These are phyloP conservation scores for Colletotrichum salicis DNA, from an alignment of 2,329 filamentous ascomycete species.

Conservation along the genomic window DNA sequence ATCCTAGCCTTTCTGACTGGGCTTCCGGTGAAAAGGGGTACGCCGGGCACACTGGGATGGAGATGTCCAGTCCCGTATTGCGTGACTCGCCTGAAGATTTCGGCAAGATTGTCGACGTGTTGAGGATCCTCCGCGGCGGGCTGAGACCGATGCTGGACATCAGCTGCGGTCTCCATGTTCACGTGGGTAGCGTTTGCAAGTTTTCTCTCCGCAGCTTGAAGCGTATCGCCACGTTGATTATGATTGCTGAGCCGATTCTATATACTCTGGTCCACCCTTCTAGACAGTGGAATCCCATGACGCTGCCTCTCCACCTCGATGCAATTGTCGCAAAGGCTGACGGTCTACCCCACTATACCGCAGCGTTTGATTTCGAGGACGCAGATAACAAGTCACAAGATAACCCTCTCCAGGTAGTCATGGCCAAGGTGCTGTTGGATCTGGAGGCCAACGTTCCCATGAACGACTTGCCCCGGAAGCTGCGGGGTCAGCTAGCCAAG, in stretches of 20 bases:
- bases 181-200: slow-evolving; percentile 13
- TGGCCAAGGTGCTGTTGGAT: background rate
- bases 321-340: background rate
- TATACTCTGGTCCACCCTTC: slow-evolving; percentile 5
- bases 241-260: slow-evolving; percentile 15
- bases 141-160: slow-evolving; percentile 3
- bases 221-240: slow-evolving; percentile 11
- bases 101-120: background rate
- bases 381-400: background rate
- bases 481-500: background rate
- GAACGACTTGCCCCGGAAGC: background rate
- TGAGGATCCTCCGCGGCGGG: slow-evolving; percentile 9
- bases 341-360: background rate
- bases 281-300: background rate
- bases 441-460: slow-evolving; percentile 18
- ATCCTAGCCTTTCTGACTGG: slow-evolving; percentile 9
- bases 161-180: slow-evolving; percentile 24
- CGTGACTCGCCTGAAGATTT: background rate
- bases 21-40: slow-evolving; percentile 4
- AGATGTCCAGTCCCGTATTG: slow-evolving; percentile 20
- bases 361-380: background rate
- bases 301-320: background rate
- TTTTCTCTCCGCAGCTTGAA: slow-evolving; percentile 16
- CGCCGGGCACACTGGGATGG: slow-evolving; percentile 15
- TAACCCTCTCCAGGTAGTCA: background rate